Evolutionary conservation across 208 protist genomes (phyloP), one percentile per base, ranked within the genome.

Genomic region (Crithidia brevicula): DNA sequence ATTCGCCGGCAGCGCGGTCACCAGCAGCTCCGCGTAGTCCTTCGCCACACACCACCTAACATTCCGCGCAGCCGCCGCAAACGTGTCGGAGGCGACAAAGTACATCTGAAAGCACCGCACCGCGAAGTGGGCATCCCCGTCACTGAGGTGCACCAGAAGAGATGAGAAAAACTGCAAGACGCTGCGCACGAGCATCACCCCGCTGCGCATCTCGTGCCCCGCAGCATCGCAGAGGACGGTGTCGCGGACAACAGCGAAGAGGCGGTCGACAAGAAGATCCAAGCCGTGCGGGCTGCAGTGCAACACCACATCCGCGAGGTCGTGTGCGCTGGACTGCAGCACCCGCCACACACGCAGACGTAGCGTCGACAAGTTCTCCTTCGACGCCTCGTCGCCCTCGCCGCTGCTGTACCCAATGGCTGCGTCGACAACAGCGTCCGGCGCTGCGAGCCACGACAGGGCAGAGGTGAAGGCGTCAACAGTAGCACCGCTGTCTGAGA

Each of bases 61-160:
- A 2, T 38, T 20, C 16, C 33, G 45, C 45, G 69, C 13, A 5
- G 61, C 70, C 9, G 20, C 20, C 18, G 61, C 70, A 22, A 75
- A 75, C 28, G 30, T 9, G 1, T 65, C 43, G 15, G 70, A 75
- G 9, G 52, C 53, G 34, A 59, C n/a, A 30, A 75, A 58, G 70
- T 64, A 69, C 18, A 36, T 30, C 9, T 75, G 33, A 25, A 75
- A 69, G 54, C 60, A 75, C 3, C 60, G 51, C 43, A 85, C 50
- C 22, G 88, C 79, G 54, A 73, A 43, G 77, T 80, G 70, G 4
- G 67, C 47, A 71, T 92, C 76, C 2, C 67, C 42, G 49, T 82
- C 82, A n/a, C 79, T 77, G n/a, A 91, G 74, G 34, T 76, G 77
- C 23, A 78, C 60, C 18, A 94, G 59, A 18, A 94, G 30, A 1